phyloP scores from a whole-genome alignment of 306 rosid genomes.

The Geum urbanum region DNA sequence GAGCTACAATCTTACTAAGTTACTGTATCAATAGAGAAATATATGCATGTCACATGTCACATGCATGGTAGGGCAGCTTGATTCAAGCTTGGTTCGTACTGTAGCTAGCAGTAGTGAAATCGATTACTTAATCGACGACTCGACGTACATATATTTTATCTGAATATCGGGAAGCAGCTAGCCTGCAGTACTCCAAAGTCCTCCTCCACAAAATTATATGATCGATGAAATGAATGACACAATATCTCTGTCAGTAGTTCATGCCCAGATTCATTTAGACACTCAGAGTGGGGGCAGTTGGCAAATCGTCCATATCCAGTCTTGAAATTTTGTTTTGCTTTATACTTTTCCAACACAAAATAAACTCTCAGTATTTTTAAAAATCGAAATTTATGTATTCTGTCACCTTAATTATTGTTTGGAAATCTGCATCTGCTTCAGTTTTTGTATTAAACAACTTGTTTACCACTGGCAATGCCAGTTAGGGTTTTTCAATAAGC shows the following conservation, averaged over 20 bases:
- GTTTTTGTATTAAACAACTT: constrained; percentile 6
- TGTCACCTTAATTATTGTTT: background rate
- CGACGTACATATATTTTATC: constrained; percentile 15
- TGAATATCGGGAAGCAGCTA: constrained; percentile 36
- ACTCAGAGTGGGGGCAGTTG: constrained; percentile 11
- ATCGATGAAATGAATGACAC: constrained; percentile 29
- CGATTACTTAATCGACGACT: no score
- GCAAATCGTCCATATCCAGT: background rate
- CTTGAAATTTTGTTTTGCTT: constrained; percentile 8
- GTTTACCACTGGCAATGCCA: constrained; percentile 1
- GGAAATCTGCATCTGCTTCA: constrained; percentile 13
- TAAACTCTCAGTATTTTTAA: background rate
- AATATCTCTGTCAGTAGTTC: constrained; percentile 39
- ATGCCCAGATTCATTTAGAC: background rate
- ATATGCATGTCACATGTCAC: no score
- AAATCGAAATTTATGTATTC: background rate
- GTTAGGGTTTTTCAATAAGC: background rate
- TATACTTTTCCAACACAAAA: background rate
- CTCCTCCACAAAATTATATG: constrained; percentile 28
- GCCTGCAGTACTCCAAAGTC: constrained; percentile 3
- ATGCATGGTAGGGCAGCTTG: background rate
- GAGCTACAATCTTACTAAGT: no score
- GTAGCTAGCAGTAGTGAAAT: background rate
- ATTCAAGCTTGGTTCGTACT: background rate
- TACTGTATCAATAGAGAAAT: no score